Evolutionary conservation across 1,284 basidiomycete species (phyloP).

Genomic region (Cystobasidium slooffiae): DNA sequence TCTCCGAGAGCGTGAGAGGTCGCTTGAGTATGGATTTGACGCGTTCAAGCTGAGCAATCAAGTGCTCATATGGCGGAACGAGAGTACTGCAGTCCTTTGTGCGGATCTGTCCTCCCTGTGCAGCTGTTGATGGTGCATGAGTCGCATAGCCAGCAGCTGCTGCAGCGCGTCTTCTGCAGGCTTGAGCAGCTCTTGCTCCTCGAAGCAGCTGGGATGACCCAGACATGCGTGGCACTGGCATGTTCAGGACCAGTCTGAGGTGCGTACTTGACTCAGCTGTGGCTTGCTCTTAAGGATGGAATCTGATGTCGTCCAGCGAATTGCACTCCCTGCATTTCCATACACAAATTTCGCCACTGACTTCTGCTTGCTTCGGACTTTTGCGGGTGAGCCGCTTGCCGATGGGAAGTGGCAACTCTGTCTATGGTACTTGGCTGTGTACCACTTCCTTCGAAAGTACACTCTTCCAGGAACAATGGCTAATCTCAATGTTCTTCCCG

Average conservation of each 20-base stretch:
- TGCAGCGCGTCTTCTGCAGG: slow-evolving; percentile 1
- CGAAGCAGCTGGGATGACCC: neutral
- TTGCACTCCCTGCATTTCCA: slow-evolving; percentile 3
- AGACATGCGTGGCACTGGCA: slow-evolving; percentile 20
- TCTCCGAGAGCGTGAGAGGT: slow-evolving; percentile 91
- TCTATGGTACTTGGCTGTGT: neutral
- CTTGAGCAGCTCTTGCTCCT: slow-evolving; percentile 1
- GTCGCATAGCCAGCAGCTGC: slow-evolving; percentile 27
- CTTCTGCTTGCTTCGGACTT: neutral
- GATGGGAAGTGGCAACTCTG: neutral
- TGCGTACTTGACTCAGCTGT: too few species aligned
- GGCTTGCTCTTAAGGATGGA: too few species aligned
- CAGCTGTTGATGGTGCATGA: slow-evolving; percentile 14
- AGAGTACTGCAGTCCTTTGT: slow-evolving; percentile 77
- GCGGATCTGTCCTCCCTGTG: slow-evolving; percentile 48
- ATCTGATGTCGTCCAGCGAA: neutral
- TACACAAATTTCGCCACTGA: slow-evolving; percentile 19
- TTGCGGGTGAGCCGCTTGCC: slow-evolving; percentile 14
- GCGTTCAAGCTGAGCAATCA: slow-evolving; percentile 74
- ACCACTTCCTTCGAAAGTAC: neutral
- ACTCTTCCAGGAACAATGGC: neutral
- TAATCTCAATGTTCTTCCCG: neutral
- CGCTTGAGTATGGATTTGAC: slow-evolving; percentile 74
- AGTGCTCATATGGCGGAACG: slow-evolving; percentile 81
- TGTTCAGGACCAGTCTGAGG: neutral